Percentiles rank a stretch among this genome's conserved stretches.
Conservation (phyloP, 169 alveolate genomes). For the Cryptosporidium sp. region DNA sequence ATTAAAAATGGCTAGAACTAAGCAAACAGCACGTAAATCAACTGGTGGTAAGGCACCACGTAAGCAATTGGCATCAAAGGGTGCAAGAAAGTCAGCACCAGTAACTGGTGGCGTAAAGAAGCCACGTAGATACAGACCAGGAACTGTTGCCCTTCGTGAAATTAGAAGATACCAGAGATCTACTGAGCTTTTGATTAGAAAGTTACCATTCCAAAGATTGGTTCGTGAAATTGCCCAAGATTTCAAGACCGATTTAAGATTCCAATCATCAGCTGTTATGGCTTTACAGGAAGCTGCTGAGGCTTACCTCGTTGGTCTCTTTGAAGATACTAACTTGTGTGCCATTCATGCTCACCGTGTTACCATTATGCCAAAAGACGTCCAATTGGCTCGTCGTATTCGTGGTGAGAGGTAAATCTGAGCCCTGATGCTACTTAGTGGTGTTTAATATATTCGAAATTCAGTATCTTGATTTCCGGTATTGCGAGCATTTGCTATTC, state of each 20-base stretch:
- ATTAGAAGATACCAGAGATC: slow-evolving; percentile 97
- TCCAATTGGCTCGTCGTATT: slow-evolving; percentile 98
- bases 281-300: slow-evolving; percentile 99
- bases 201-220: slow-evolving; percentile 98
- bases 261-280: slow-evolving; percentile 98
- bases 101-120: slow-evolving; percentile 92
- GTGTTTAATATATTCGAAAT: slow-evolving; percentile 4
- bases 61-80: slow-evolving; percentile 95
- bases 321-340: slow-evolving; percentile 99
- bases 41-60: slow-evolving; percentile 98
- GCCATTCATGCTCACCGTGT: slow-evolving; percentile 99
- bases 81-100: slow-evolving; percentile 95
- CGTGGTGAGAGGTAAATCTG: slow-evolving; percentile 94
- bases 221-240: slow-evolving; percentile 98
- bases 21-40: slow-evolving; percentile 97
- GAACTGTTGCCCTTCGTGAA: slow-evolving; percentile 98
- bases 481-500: slow-evolving; percentile 45
- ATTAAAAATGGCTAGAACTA: slow-evolving; percentile 94
- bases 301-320: slow-evolving; percentile 97
- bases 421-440: slow-evolving; percentile 11
- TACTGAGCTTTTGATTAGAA: slow-evolving; percentile 97
- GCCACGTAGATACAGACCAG: slow-evolving; percentile 98
- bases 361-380: slow-evolving; percentile 99
- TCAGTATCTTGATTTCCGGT: slow-evolving; percentile 5
- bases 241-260: slow-evolving; percentile 97